These are phyloP conservation scores for Gossypium schwendimanii DNA, from an alignment of 441 rosid genomes.

Conservation along the genomic window DNA sequence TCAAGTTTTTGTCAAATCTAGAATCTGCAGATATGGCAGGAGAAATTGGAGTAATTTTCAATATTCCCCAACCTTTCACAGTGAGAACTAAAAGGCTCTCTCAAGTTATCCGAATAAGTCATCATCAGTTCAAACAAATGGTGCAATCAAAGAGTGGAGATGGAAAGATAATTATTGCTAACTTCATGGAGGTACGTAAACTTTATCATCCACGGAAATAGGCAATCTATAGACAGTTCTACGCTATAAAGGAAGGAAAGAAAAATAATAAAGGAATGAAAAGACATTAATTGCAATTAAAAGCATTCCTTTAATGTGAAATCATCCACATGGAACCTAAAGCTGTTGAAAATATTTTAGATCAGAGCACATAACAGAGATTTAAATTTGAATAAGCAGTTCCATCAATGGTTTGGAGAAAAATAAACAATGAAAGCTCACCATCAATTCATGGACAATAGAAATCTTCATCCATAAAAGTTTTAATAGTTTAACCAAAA, in stretches of 20 bases:
- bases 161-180: constrained; percentile 46
- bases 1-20: constrained; percentile 53
- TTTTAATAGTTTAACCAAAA: neutral
- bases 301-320: neutral
- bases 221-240: neutral
- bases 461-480: neutral
- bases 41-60: constrained; percentile 83
- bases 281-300: neutral
- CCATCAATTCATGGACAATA: neutral
- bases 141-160: constrained; percentile 43
- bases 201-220: neutral
- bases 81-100: constrained; percentile 81
- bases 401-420: neutral
- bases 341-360: neutral
- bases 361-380: neutral
- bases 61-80: constrained; percentile 83
- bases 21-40: constrained; percentile 75
- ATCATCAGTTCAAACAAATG: constrained; percentile 65
- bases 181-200: constrained; percentile 41
- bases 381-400: neutral
- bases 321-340: neutral
- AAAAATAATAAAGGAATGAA: neutral
- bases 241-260: neutral
- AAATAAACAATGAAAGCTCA: neutral
- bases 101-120: constrained; percentile 73